Conservation (phyloP, 225 moss, liverwort and hornwort species). For the Marchantia polymorpha region DNA sequence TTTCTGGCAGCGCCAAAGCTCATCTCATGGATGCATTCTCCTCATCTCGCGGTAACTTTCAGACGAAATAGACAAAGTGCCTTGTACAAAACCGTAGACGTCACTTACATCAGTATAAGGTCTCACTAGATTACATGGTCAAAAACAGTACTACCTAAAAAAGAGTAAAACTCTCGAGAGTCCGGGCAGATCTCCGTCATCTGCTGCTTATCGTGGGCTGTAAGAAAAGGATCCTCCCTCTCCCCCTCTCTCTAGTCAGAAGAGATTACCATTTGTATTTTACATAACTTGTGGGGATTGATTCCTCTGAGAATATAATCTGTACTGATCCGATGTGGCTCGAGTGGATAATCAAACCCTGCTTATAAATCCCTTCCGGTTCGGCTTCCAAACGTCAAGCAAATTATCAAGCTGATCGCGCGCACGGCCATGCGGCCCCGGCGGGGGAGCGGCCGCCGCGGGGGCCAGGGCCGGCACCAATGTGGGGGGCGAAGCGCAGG, state of each 20-base stretch:
- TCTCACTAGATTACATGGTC: constrained; percentile 29
- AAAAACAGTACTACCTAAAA: constrained; percentile 27
- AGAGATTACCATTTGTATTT: constrained; percentile 35
- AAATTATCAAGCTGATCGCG: constrained; percentile 25
- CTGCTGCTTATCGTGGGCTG: constrained; percentile 21
- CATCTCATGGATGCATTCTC: constrained; percentile 21
- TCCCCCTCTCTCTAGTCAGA: constrained; percentile 26
- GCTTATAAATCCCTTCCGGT: constrained; percentile 27
- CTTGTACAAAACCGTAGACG: constrained; percentile 21
- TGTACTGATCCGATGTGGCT: constrained; percentile 31
- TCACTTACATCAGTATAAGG: constrained; percentile 13
- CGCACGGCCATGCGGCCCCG: background rate
- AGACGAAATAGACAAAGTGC: constrained; percentile 12
- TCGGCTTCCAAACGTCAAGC: constrained; percentile 24
- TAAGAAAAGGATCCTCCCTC: constrained; percentile 27
- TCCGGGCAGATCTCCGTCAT: constrained; percentile 19
- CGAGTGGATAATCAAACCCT: constrained; percentile 37
- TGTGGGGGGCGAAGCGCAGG: background rate
- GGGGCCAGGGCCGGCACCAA: too few species aligned
- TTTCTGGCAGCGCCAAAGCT: constrained; percentile 15
- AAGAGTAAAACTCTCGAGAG: constrained; percentile 15
- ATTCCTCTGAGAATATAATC: constrained; percentile 30
- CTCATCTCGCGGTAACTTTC: constrained; percentile 16
- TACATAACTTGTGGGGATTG: constrained; percentile 29
- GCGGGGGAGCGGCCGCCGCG: too few species aligned